A percentile compares a stretch with the other conserved stretches of the same genome.
These are phyloP conservation scores for Pseudozyma hubeiensis DNA, from an alignment of 1,284 basidiomycete species.

Conservation along the genomic window DNA sequence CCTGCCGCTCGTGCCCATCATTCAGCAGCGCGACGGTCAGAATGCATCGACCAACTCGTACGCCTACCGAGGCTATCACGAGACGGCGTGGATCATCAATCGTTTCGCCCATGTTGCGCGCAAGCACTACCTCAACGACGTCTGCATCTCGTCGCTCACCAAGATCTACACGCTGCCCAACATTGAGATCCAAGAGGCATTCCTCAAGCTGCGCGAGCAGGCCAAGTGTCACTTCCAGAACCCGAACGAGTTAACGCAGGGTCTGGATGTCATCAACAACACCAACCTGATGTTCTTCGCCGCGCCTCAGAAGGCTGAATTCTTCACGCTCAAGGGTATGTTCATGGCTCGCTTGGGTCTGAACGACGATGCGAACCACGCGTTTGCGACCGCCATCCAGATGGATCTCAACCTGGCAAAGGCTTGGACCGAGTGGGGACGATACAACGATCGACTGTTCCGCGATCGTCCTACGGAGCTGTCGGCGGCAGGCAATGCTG, in stretches of 20 bases:
- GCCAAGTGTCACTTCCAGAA: slow-evolving; percentile 99
- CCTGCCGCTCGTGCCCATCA: slow-evolving; percentile 77
- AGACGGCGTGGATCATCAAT: slow-evolving; percentile 99
- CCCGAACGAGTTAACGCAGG: slow-evolving; percentile 89
- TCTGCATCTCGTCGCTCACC: slow-evolving; percentile 92
- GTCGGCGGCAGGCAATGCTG: slow-evolving; percentile 82
- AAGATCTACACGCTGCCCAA: slow-evolving; percentile 99
- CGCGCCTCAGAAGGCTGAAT: slow-evolving; percentile 93
- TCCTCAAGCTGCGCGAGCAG: slow-evolving; percentile 97
- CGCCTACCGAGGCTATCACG: slow-evolving; percentile 98
- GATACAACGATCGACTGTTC: slow-evolving; percentile 93
- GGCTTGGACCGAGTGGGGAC: slow-evolving; percentile 99
- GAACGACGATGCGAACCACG: slow-evolving; percentile 89
- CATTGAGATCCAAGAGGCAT: slow-evolving; percentile 99
- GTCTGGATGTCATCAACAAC: slow-evolving; percentile 98
- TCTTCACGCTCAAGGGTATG: slow-evolving; percentile 99
- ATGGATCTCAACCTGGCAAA: slow-evolving; percentile 95
- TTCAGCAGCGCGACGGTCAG: slow-evolving; percentile 72
- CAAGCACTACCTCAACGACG: slow-evolving; percentile 95
- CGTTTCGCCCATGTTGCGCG: slow-evolving; percentile 99
- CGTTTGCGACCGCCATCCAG: slow-evolving; percentile 81
- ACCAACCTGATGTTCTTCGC: slow-evolving; percentile 99
- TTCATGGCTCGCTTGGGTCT: slow-evolving; percentile 90
- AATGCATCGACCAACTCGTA: slow-evolving; percentile 75
- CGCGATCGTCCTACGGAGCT: slow-evolving; percentile 71